phyloP scores from a whole-genome alignment of 768 basidiomycete species.

The Crepidotus variabilis region DNA sequence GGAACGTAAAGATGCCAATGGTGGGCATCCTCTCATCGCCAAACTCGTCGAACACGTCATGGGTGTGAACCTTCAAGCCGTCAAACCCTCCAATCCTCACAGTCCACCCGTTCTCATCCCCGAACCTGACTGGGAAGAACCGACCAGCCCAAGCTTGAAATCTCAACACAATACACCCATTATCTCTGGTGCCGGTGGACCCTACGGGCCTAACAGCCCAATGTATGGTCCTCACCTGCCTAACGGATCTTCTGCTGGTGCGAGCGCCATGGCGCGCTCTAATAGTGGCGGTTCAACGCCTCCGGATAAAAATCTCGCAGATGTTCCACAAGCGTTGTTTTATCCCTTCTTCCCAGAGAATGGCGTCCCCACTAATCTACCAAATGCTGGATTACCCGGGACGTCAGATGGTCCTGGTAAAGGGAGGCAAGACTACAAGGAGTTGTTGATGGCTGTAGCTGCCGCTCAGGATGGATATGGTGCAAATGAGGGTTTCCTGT shows the following conservation, averaged over 20 bases:
- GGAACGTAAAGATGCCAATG: conserved; percentile 80
- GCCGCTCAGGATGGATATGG: conserved; percentile 50
- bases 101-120: conserved; percentile 36
- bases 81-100: conserved; percentile 37
- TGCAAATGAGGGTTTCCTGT: conserved; percentile 61
- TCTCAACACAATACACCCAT: conserved; percentile 43
- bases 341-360: conserved; percentile 76
- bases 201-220: conserved; percentile 23
- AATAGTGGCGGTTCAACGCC: conserved; percentile 33
- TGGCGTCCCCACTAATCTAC: conserved; percentile 13
- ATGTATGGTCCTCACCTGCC: conserved; percentile 1
- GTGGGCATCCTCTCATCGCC: conserved; percentile 80
- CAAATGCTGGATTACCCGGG: not conserved
- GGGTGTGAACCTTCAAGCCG: conserved; percentile 63
- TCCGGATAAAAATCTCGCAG: conserved; percentile 48
- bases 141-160: conserved; percentile 30
- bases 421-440: conserved; percentile 39
- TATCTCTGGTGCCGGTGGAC: conserved; percentile 28
- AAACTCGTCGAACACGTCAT: conserved; percentile 81
- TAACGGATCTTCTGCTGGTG: not conserved
- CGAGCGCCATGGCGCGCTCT: conserved; percentile 12
- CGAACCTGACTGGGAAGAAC: conserved; percentile 56
- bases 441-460: conserved; percentile 55
- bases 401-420: not conserved
- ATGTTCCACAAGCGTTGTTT: conserved; percentile 67